A percentile compares a stretch with the other conserved stretches of the same genome.
phyloP scores from a whole-genome alignment of 352 stramenopile genomes.

The Pythium aquatile region DNA sequence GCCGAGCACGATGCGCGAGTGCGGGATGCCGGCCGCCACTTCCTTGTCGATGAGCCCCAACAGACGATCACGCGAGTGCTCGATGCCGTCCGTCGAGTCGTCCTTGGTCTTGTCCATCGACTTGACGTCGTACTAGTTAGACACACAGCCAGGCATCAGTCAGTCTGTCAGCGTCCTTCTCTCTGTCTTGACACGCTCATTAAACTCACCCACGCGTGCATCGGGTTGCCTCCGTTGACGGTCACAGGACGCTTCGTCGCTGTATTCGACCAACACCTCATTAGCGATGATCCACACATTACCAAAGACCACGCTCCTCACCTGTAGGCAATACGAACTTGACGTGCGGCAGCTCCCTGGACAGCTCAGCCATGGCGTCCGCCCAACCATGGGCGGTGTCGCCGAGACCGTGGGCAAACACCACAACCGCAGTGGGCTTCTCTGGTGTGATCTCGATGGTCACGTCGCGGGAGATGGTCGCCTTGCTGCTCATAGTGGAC shows the following conservation, averaged over 20 bases:
- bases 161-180: too few species aligned
- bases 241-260: constrained; percentile 80
- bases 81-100: constrained; percentile 89
- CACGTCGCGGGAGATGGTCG: constrained; percentile 23
- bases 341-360: constrained; percentile 59
- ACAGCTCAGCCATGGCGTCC: constrained; percentile 56
- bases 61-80: constrained; percentile 71
- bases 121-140: constrained; percentile 91
- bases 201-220: constrained; percentile 86
- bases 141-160: too few species aligned
- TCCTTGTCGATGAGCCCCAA: constrained; percentile 82
- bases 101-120: constrained; percentile 84
- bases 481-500: constrained; percentile 23
- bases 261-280: not conserved
- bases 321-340: constrained; percentile 79
- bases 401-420: constrained; percentile 91
- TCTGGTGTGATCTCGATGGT: constrained; percentile 35
- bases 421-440: constrained; percentile 33
- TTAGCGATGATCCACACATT: not conserved
- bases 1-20: constrained; percentile 90
- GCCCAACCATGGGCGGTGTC: constrained; percentile 89
- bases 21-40: constrained; percentile 65
- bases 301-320: constrained; percentile 12
- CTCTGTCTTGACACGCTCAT: not conserved
- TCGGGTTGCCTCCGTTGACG: constrained; percentile 93